Conservation (phyloP, 345 rosid genomes). For the Raphanus raphanistrum region DNA sequence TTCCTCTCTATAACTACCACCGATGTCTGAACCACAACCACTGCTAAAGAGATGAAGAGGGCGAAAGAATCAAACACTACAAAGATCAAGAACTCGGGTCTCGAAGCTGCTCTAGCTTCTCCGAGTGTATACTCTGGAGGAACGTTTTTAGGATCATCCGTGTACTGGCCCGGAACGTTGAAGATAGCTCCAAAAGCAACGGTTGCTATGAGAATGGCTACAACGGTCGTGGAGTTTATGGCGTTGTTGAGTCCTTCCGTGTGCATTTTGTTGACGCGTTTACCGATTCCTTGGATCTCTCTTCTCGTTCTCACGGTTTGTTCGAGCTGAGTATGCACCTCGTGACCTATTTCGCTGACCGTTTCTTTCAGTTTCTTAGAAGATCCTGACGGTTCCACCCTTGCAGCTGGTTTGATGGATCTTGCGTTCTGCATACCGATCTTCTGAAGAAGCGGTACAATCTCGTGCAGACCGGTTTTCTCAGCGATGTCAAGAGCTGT, state of each 20-base stretch:
- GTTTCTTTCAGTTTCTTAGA: slow-evolving; percentile 69
- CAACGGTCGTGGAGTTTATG: slow-evolving; percentile 82
- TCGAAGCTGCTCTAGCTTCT: slow-evolving; percentile 64
- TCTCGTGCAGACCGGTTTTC: slow-evolving; percentile 49
- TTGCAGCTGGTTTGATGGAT: slow-evolving; percentile 47
- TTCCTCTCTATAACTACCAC: slow-evolving; percentile 78
- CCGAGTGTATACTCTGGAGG: slow-evolving; percentile 49
- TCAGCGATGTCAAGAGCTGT: slow-evolving; percentile 75
- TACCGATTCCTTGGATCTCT: slow-evolving; percentile 75
- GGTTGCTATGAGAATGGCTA: slow-evolving; percentile 90
- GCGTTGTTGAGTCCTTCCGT: slow-evolving; percentile 91
- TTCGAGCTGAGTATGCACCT: slow-evolving; percentile 76
- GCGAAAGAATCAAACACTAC: slow-evolving; percentile 79
- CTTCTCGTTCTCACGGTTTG: slow-evolving; percentile 69
- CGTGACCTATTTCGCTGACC: slow-evolving; percentile 86
- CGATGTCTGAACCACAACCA: slow-evolving; percentile 95
- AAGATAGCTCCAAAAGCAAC: slow-evolving; percentile 94
- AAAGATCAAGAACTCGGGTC: slow-evolving; percentile 62
- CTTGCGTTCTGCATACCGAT: slow-evolving; percentile 58
- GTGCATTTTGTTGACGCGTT: slow-evolving; percentile 76
- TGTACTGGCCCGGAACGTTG: slow-evolving; percentile 78
- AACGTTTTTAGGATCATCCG: slow-evolving; percentile 42
- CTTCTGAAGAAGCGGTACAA: slow-evolving; percentile 53
- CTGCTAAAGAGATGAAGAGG: slow-evolving; percentile 88
- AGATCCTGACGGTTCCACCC: slow-evolving; percentile 37